These are phyloP conservation scores for Metschnikowia baotianmanensis DNA, from an alignment of 805 yeast species.

Conservation along the genomic window DNA sequence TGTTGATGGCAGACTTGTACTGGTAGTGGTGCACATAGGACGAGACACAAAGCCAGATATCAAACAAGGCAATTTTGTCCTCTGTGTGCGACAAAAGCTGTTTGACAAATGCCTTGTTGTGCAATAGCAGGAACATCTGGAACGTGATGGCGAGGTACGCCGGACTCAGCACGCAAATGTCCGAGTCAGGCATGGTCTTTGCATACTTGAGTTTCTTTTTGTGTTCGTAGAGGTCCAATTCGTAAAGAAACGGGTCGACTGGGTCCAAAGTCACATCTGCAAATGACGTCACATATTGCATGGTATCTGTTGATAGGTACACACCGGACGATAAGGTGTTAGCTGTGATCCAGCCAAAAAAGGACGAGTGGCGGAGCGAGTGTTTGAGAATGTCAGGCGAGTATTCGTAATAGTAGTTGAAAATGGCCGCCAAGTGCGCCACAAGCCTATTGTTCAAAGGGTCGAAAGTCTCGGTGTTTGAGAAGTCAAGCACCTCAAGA, in stretches of 20 bases:
- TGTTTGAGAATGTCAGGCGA: slow-evolving; percentile 16
- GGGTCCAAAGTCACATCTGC: slow-evolving; percentile 13
- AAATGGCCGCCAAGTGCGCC: slow-evolving; percentile 26
- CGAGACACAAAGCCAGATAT: slow-evolving; percentile 36
- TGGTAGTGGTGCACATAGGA: slow-evolving; percentile 42
- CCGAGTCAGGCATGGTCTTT: slow-evolving; percentile 3
- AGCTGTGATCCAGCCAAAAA: slow-evolving; percentile 20
- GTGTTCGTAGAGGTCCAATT: slow-evolving; percentile 18
- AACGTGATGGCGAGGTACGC: slow-evolving; percentile 15
- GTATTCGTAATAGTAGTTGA: slow-evolving; percentile 22
- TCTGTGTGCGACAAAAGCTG: slow-evolving; percentile 4
- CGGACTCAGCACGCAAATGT: slow-evolving; percentile 6
- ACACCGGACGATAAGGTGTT: slow-evolving; percentile 12
- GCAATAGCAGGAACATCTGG: slow-evolving; percentile 9
- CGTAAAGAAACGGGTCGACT: slow-evolving; percentile 19
- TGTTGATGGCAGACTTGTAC: slow-evolving; percentile 26
- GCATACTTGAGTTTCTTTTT: slow-evolving; percentile 7
- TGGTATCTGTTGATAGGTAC: slow-evolving; percentile 20
- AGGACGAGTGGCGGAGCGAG: slow-evolving; percentile 14
- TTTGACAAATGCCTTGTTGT: slow-evolving; percentile 11
- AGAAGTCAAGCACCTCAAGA: slow-evolving; percentile 18
- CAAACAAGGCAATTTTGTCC: slow-evolving; percentile 13
- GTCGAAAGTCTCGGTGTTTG: slow-evolving; percentile 2
- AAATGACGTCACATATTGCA: slow-evolving; percentile 17
- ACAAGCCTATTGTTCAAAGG: slow-evolving; percentile 17